phyloP scores from a whole-genome alignment of 257 asterid species.

The Gentiana straminea region DNA sequence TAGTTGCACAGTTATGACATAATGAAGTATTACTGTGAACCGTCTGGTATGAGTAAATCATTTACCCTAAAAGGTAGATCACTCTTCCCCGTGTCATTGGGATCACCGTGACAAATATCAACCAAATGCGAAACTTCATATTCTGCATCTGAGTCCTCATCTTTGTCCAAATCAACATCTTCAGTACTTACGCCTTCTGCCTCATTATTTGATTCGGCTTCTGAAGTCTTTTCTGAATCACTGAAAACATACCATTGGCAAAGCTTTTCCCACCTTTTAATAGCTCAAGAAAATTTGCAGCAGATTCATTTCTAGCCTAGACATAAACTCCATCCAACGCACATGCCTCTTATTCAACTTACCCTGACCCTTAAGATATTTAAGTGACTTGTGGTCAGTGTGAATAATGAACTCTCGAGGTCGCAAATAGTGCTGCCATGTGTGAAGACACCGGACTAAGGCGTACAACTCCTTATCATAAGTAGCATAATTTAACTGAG shows the following conservation, averaged over 20 bases:
- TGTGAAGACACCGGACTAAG: too few relatives aligned
- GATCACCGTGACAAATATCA: slow-evolving; percentile 76
- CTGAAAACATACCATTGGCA: slow-evolving; percentile 32
- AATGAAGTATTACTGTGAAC: slow-evolving; percentile 5
- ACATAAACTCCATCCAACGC: too few relatives aligned
- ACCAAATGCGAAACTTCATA: slow-evolving; percentile 51
- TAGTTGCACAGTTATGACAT: too few relatives aligned
- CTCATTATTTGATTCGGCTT: slow-evolving; percentile 19
- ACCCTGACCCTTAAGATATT: too few relatives aligned
- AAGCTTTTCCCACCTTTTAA: slow-evolving; percentile 63
- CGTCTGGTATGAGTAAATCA: too few relatives aligned
- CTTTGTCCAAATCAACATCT: slow-evolving; percentile 13
- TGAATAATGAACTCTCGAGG: too few relatives aligned
- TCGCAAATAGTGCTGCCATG: too few relatives aligned
- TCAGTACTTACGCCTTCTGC: slow-evolving; percentile 20
- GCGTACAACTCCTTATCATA: too few relatives aligned
- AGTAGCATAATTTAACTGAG: too few relatives aligned
- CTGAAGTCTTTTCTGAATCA: slow-evolving; percentile 27
- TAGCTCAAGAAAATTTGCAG: slow-evolving; percentile 67
- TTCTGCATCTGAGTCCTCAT: slow-evolving; percentile 33
- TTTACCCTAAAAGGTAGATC: slow-evolving; percentile 75
- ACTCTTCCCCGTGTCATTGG: slow-evolving; percentile 32
- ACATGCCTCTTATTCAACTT: too few relatives aligned
- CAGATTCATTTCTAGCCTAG: slow-evolving; percentile 77
- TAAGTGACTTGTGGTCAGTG: too few relatives aligned